phyloP scores from a whole-genome alignment of 2,329 filamentous ascomycete genomes.

The Trichophyton schoenleinii region DNA sequence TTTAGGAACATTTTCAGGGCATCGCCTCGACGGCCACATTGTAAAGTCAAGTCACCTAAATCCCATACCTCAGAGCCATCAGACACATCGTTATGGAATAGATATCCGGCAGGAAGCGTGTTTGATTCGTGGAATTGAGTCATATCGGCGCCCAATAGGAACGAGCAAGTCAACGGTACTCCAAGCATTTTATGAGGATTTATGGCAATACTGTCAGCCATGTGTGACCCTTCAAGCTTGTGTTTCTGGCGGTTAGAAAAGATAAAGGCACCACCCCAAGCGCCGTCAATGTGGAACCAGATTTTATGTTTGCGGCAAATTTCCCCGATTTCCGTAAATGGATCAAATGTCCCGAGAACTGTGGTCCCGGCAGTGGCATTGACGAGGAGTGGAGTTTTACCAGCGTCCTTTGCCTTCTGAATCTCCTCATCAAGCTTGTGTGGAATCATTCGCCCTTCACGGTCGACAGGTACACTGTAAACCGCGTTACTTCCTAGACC shows the following conservation, averaged over 20 bases:
- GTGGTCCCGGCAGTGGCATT: constrained; percentile 94
- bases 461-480: constrained; percentile 61
- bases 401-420: constrained; percentile 47
- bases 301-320: constrained; percentile 60
- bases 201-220: constrained; percentile 70
- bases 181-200: constrained; percentile 98
- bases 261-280: constrained; percentile 75
- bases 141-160: constrained; percentile 68
- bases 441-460: constrained; percentile 57
- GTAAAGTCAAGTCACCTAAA: constrained; percentile 79
- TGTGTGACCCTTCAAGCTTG: constrained; percentile 57
- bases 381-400: constrained; percentile 80
- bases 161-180: constrained; percentile 79
- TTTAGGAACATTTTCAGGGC: constrained; percentile 73
- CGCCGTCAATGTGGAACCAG: constrained; percentile 89
- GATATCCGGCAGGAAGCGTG: constrained; percentile 73
- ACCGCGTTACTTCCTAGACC: constrained; percentile 69
- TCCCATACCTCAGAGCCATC: constrained; percentile 58
- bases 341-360: constrained; percentile 79
- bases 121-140: constrained; percentile 69
- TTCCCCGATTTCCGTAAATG: constrained; percentile 54
- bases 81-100: constrained; percentile 52
- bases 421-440: constrained; percentile 52
- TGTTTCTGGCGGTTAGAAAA: constrained; percentile 55
- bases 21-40: constrained; percentile 81